Conservation (phyloP, 495 filamentous ascomycete genomes). For the Talaromyces trachyspermus region DNA sequence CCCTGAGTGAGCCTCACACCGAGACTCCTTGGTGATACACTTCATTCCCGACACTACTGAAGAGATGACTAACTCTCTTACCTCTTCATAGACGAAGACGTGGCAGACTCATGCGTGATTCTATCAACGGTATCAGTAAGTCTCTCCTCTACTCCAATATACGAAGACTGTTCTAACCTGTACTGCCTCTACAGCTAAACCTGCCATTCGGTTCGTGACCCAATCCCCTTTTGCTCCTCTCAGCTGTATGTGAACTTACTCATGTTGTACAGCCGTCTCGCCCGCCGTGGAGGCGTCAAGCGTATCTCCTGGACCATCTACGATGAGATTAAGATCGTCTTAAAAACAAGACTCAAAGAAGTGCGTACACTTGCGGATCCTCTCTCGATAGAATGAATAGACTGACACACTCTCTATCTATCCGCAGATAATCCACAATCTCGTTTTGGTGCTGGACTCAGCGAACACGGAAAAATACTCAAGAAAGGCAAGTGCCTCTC, state of each 20-base stretch:
- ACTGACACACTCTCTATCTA: neutral
- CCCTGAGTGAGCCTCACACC: too few species aligned
- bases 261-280: conserved; percentile 52
- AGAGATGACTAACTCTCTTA: conserved; percentile 35
- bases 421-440: conserved; percentile 19
- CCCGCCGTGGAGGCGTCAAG: conserved; percentile 71
- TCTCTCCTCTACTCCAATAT: conserved; percentile 7
- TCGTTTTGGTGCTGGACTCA: conserved; percentile 13
- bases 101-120: conserved; percentile 56
- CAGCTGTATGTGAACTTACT: neutral
- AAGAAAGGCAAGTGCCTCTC: too few species aligned
- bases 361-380: conserved; percentile 39
- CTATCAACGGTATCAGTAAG: conserved; percentile 59
- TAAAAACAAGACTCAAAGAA: conserved; percentile 46
- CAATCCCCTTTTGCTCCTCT: neutral
- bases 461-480: too few species aligned
- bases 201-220: conserved; percentile 56
- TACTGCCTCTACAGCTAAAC: conserved; percentile 42
- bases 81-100: conserved; percentile 49
- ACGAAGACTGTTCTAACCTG: conserved; percentile 4
- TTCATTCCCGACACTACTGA: conserved; percentile 49
- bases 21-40: conserved; percentile 5
- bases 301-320: conserved; percentile 66
- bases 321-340: conserved; percentile 49
- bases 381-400: neutral